phyloP scores from a whole-genome alignment of 169 alveolate species.

The Cryptosporidium sp. region DNA sequence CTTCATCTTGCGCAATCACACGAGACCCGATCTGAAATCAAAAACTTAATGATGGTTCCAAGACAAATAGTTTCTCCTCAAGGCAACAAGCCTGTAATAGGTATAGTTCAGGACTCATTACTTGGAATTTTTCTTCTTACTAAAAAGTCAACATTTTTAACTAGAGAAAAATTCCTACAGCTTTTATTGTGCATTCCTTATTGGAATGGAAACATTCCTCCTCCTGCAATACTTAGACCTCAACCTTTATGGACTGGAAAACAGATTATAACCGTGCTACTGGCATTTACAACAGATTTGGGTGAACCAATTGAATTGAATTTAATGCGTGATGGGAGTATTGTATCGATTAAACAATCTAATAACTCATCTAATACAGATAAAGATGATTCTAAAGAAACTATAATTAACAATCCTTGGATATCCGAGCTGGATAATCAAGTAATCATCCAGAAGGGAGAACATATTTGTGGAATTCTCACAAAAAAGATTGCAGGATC shows the following conservation, averaged over 20 bases:
- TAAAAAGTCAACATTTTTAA: conserved; percentile 95
- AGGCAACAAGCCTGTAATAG: conserved; percentile 99
- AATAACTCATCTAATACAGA: conserved; percentile 79
- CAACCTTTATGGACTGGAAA: conserved; percentile 99
- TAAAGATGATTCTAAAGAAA: conserved; percentile 79
- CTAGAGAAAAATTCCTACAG: conserved; percentile 93
- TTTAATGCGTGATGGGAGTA: conserved; percentile 82
- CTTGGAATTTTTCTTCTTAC: conserved; percentile 95
- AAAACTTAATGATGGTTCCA: conserved; percentile 98
- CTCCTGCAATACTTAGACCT: conserved; percentile 98
- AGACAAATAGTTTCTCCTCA: conserved; percentile 99
- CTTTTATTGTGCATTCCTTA: conserved; percentile 95
- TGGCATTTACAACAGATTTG: conserved; percentile 84
- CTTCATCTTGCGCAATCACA: conserved; percentile 98
- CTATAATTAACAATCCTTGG: conserved; percentile 80
- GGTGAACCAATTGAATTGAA: conserved; percentile 81
- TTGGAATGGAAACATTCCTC: conserved; percentile 97
- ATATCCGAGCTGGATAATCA: conserved; percentile 79
- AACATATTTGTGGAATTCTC: conserved; percentile 95
- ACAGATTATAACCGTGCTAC: conserved; percentile 95
- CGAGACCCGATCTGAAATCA: conserved; percentile 98
- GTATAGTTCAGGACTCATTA: conserved; percentile 99
- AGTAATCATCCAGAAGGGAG: conserved; percentile 96
- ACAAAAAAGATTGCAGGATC: conserved; percentile 98
- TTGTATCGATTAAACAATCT: conserved; percentile 77